Evolutionary conservation across 257 asterid genomes (phyloP).

Genomic region (Jasminum sambac): DNA sequence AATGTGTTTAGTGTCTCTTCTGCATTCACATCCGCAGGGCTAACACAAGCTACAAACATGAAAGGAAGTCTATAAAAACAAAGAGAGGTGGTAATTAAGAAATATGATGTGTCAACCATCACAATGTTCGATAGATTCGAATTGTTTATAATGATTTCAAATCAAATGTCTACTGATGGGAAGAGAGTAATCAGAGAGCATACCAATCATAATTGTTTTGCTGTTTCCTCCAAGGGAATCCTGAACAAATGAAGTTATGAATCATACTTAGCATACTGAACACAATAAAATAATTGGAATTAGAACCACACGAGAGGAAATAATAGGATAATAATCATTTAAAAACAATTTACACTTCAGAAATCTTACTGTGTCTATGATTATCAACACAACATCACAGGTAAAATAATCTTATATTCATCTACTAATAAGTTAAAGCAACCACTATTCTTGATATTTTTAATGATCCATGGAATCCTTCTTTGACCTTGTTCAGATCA

Average conservation of each 20-base stretch:
- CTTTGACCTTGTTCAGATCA: neutral
- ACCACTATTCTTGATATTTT: neutral
- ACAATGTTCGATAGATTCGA: neutral
- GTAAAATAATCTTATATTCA: neutral
- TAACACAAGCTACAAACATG: slow-evolving; percentile 64
- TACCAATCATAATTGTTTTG: slow-evolving; percentile 99
- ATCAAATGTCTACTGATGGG: neutral
- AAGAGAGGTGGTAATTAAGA: neutral
- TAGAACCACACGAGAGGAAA: neutral
- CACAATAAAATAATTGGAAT: neutral
- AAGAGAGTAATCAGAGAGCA: slow-evolving; percentile 19
- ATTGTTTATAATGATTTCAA: neutral
- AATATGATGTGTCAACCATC: neutral
- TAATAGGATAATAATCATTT: neutral
- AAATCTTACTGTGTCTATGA: neutral
- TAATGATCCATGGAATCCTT: neutral
- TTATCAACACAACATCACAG: neutral
- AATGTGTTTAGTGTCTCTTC: slow-evolving; percentile 93
- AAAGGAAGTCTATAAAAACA: neutral
- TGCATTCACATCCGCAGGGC: slow-evolving; percentile 95
- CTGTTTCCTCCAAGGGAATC: slow-evolving; percentile 98
- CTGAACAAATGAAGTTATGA: slow-evolving; percentile 41
- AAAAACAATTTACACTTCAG: neutral
- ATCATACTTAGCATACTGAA: slow-evolving; percentile 22
- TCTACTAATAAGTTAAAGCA: neutral